Percentiles rank a stretch among this genome's conserved stretches.
Conservation (phyloP, 2,329 filamentous ascomycete species). For the Hirsutella rhossiliensis region DNA sequence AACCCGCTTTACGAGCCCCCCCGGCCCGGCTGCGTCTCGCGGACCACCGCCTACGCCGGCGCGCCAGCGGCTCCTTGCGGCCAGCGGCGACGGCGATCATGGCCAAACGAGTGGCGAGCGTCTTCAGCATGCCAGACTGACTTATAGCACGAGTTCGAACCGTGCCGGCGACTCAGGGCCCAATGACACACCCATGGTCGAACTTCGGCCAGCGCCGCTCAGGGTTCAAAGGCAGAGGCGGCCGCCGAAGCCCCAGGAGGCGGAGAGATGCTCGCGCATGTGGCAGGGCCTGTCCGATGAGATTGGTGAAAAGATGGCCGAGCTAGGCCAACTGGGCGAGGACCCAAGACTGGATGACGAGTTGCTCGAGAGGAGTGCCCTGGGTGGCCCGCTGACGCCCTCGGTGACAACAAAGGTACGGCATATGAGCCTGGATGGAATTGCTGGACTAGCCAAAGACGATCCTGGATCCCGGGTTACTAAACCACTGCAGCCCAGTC, state of each 20-base stretch:
- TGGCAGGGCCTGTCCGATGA: constrained; percentile 3
- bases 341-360: neutral
- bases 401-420: neutral
- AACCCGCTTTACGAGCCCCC: no score
- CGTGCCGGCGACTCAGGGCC: neutral
- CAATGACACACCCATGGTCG: neutral
- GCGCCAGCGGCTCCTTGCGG: no score
- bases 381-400: neutral
- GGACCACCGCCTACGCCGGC: no score
- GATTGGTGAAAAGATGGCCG: constrained; percentile 1
- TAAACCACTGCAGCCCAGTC: neutral
- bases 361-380: neutral
- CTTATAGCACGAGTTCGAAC: neutral
- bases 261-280: constrained; percentile 6
- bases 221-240: constrained; percentile 6
- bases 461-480: neutral
- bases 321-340: neutral
- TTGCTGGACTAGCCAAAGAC: neutral
- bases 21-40: no score
- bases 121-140: neutral
- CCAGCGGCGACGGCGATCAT: no score
- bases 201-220: constrained; percentile 13
- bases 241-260: neutral
- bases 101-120: neutral
- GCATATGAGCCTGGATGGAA: neutral